Evolutionary conservation across 2,329 filamentous ascomycete species (phyloP), one percentile per base, ranked within the genome.

Genomic region (Nemania sp.): DNA sequence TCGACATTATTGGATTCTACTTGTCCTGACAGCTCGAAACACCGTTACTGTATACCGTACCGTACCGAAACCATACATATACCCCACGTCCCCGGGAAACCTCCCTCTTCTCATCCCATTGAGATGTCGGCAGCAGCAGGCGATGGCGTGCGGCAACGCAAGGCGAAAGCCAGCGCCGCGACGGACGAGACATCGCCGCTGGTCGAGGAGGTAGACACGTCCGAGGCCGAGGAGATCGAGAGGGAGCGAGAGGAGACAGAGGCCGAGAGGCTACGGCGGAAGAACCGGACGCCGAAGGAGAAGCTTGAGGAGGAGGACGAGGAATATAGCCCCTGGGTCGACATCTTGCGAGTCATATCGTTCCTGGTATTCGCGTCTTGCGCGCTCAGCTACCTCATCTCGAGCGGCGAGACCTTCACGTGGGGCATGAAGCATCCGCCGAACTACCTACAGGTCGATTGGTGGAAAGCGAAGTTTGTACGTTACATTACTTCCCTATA

Each of bases 311-410:
- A 89, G 21, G 89, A 92, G 72, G 88, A 93, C 47, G 70, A 69
- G 18, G 69, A 69, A 21, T 81, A 81, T 67, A 79, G 72, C 62
- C 77, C 77, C 11, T 82, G 77, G 76, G 77, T 92, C 35, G 91
- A 94, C 73, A 74, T 90, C 54, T 75, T 92, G 60, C 88, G 90
- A 34, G 81, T 93, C 32, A 70, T 92, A 47, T 82, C 82, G 34
- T 90, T 90, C 56, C 75, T 93, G 13, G 66, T 89, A 35, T 67
- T 91, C 45, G 83, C 88, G 48, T 90, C 86, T 21, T 85, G 82
- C 69, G 87, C 84, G 17, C 79, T 93, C 56, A 92, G 90, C 77
- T 94, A 93, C 76, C 85, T 93, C 65, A 81, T 90, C 67, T 92
- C 89, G 46, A 81, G 83, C 63, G 89, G 89, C 63, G 85, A 91